phyloP scores from a whole-genome alignment of 805 yeast species.

The Pichia scutulata region DNA sequence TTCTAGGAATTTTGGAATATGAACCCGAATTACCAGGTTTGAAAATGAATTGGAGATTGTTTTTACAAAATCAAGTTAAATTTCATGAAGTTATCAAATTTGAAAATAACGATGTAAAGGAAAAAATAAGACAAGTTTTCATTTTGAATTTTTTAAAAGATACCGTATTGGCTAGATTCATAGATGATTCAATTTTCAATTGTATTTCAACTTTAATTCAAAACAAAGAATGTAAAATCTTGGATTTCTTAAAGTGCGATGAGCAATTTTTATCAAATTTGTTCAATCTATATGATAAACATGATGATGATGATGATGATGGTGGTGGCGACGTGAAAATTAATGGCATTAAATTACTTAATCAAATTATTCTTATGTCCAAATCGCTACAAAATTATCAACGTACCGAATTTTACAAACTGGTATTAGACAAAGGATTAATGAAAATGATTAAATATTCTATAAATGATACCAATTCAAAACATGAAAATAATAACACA shows the following conservation, averaged over 20 bases:
- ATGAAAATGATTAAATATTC: conserved; percentile 68
- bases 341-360: conserved; percentile 71
- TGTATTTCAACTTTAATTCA: conserved; percentile 61
- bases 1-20: conserved; percentile 79
- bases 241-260: conserved; percentile 48
- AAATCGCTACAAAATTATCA: conserved; percentile 56
- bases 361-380: conserved; percentile 72
- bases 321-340: conserved; percentile 34
- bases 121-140: conserved; percentile 65
- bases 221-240: conserved; percentile 58
- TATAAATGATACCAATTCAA: conserved; percentile 38
- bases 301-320: not conserved
- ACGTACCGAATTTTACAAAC: conserved; percentile 55
- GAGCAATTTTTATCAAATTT: conserved; percentile 47
- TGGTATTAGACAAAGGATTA: conserved; percentile 60
- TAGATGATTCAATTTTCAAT: conserved; percentile 75
- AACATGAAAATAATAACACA: conserved; percentile 20
- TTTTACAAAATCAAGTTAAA: conserved; percentile 45
- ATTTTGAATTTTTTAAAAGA: conserved; percentile 77
- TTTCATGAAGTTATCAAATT: conserved; percentile 71
- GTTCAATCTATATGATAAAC: conserved; percentile 54
- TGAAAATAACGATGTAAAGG: conserved; percentile 38
- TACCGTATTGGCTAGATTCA: conserved; percentile 70
- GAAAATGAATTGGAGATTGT: conserved; percentile 75
- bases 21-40: conserved; percentile 79